phyloP scores from a whole-genome alignment of 2,329 filamentous ascomycete species.

The Monilinia fructicola region DNA sequence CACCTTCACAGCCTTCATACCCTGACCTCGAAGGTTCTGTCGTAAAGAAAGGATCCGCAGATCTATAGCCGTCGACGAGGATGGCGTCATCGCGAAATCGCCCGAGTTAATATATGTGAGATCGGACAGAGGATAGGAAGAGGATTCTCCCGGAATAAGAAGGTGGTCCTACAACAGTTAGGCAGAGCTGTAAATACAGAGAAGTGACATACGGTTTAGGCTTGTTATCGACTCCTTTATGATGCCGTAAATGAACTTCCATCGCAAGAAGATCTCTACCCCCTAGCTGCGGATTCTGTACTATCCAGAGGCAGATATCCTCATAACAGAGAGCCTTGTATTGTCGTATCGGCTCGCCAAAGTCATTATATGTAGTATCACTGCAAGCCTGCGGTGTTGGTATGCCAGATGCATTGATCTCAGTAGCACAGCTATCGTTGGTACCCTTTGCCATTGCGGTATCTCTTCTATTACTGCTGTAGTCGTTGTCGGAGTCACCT shows the following conservation, averaged over 20 bases:
- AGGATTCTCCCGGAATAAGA: constrained; percentile 30
- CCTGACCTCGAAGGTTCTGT: constrained; percentile 27
- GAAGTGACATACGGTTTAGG: constrained; percentile 31
- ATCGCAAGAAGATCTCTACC: constrained; percentile 33
- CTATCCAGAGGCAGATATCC: constrained; percentile 33
- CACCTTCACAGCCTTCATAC: constrained; percentile 29
- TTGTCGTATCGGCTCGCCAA: constrained; percentile 25
- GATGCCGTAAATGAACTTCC: constrained; percentile 30
- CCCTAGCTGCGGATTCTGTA: constrained; percentile 28
- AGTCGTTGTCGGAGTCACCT: too few species aligned
- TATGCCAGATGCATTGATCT: not conserved
- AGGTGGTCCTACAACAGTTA: constrained; percentile 33
- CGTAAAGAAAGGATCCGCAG: constrained; percentile 31
- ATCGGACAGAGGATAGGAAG: constrained; percentile 34
- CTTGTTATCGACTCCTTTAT: constrained; percentile 36
- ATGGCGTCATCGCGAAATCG: constrained; percentile 29
- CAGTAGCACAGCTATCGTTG: not conserved
- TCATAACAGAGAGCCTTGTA: constrained; percentile 33
- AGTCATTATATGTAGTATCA: constrained; percentile 7
- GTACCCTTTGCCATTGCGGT: not conserved
- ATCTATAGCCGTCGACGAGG: constrained; percentile 28
- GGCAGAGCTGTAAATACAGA: constrained; percentile 15
- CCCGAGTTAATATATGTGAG: constrained; percentile 29
- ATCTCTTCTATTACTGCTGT: not conserved
- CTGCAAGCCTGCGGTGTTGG: not conserved